Conservation (phyloP, 108 stramenopile genomes). For the Nitzschia sp. region DNA sequence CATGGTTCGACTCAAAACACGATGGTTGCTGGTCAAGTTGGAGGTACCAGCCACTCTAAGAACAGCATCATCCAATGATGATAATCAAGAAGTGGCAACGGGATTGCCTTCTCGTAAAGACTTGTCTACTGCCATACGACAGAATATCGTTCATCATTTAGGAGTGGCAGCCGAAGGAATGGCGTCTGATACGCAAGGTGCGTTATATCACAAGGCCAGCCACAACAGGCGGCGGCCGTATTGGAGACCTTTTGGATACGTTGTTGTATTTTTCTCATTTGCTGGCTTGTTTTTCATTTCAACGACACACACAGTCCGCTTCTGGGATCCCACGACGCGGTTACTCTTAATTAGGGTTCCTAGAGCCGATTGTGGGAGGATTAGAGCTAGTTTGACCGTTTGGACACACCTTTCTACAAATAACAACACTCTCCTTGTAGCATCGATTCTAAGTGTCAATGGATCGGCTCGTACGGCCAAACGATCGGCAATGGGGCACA, state of each 20-base stretch:
- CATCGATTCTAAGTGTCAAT: constrained; percentile 52
- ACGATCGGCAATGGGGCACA: constrained; percentile 43
- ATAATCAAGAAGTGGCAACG: neutral
- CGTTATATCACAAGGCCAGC: too few species aligned
- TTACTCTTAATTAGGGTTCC: constrained; percentile 61
- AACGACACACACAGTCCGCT: constrained; percentile 38
- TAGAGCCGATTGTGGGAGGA: constrained; percentile 40
- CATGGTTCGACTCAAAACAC: constrained; percentile 76
- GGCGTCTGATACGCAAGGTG: constrained; percentile 28
- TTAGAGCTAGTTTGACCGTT: constrained; percentile 51
- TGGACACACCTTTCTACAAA: neutral
- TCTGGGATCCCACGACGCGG: constrained; percentile 51
- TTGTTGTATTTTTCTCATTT: too few species aligned
- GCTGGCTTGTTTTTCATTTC: neutral
- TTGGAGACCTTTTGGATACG: too few species aligned
- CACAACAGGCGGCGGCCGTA: too few species aligned
- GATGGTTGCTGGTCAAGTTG: constrained; percentile 68
- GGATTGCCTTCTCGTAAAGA: constrained; percentile 24
- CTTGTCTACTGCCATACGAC: constrained; percentile 19
- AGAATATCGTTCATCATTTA: constrained; percentile 14
- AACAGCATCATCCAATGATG: neutral
- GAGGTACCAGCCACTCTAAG: constrained; percentile 45
- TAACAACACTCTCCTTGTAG: constrained; percentile 25
- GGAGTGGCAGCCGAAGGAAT: constrained; percentile 31
- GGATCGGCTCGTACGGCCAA: constrained; percentile 73